Evolutionary conservation across 2,329 filamentous ascomycete species (phyloP), one percentile per base, ranked within the genome.

Genomic region (Colletotrichum simmondsii): DNA sequence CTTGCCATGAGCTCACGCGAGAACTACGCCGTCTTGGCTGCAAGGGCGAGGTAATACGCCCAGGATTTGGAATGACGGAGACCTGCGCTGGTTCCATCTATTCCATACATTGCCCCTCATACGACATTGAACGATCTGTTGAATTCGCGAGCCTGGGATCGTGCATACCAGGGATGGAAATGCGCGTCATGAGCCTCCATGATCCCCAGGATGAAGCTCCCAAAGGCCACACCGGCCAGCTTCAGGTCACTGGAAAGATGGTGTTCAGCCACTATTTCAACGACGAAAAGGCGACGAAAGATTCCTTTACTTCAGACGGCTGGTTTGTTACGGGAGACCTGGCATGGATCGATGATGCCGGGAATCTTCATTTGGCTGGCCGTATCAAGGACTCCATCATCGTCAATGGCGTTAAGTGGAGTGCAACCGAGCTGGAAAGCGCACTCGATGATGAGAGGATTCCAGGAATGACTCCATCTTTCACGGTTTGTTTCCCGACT

Each of bases 181-280:
- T 86, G 80, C 80, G 85, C 5, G 72, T 87, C 42, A 77, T 73
- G 19, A 64, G 37, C n/a, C 53, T 67, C 19, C 73, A 74, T 12
- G 67, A 71, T 10, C 35, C 65, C 22, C 74, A 69, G 10, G 64
- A 76, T 22, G 63, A 70, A 7, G 75, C 71, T 4, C 35, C 24
- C 10, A 24, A 70, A 7, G 78, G 78, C 32, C 76, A 80, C n/a
- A 78, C 84, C 6, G 91, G 92, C 1, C 87, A 92, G 77, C 83
- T 93, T 19, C 90, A 89, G 84, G 81, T 92, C 0, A 84, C 85
- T 4, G 90, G 86, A 2, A 86, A 87, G 0, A 90, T 91, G 57
- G 83, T 94, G 10, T 93, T 93, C 84, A 86, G 88, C 68, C 87
- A 88, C 2, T 93, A 94, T 77, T 92, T 89, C 87, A 84, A 85